These are phyloP conservation scores for Peribolospora kevripleyi DNA, from an alignment of 768 basidiomycete genomes.

Conservation along the genomic window DNA sequence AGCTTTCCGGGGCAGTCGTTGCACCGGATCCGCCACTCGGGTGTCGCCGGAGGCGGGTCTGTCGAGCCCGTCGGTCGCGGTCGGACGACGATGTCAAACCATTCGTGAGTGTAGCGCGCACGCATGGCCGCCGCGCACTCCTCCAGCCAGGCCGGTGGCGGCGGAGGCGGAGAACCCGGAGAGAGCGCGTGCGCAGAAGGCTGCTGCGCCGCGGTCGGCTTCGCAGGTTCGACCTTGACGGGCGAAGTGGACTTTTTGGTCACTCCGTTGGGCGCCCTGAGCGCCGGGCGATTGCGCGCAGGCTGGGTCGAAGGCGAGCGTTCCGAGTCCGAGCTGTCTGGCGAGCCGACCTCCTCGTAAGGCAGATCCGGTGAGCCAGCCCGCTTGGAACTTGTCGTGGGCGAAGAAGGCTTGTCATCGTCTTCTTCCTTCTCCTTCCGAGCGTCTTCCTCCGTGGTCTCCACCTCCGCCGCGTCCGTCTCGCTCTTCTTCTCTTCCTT, in stretches of 20 bases:
- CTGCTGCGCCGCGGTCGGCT: background rate
- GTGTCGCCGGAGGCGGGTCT: slow-evolving; percentile 17
- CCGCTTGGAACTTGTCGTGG: background rate
- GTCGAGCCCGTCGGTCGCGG: slow-evolving; percentile 31
- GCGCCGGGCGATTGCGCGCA: background rate
- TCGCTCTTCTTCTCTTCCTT: background rate
- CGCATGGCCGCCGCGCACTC: slow-evolving; percentile 43
- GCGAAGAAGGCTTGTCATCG: background rate
- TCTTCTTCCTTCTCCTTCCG: background rate
- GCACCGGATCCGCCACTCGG: slow-evolving; percentile 78
- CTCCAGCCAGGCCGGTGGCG: slow-evolving; percentile 50
- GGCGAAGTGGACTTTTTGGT: slow-evolving; percentile 1
- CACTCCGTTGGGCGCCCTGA: background rate
- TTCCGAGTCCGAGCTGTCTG: background rate
- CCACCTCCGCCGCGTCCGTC: background rate
- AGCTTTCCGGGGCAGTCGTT: slow-evolving; percentile 82
- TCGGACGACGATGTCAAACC: slow-evolving; percentile 47
- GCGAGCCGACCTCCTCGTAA: background rate
- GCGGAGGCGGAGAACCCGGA: slow-evolving; percentile 11
- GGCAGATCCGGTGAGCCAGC: background rate
- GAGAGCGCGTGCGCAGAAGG: background rate
- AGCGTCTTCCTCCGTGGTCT: background rate
- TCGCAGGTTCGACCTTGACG: too few relatives aligned
- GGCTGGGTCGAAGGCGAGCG: background rate
- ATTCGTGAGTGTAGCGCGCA: slow-evolving; percentile 51